phyloP scores from a whole-genome alignment of 2,329 filamentous ascomycete genomes.

The Domatiomyces catenatus region DNA sequence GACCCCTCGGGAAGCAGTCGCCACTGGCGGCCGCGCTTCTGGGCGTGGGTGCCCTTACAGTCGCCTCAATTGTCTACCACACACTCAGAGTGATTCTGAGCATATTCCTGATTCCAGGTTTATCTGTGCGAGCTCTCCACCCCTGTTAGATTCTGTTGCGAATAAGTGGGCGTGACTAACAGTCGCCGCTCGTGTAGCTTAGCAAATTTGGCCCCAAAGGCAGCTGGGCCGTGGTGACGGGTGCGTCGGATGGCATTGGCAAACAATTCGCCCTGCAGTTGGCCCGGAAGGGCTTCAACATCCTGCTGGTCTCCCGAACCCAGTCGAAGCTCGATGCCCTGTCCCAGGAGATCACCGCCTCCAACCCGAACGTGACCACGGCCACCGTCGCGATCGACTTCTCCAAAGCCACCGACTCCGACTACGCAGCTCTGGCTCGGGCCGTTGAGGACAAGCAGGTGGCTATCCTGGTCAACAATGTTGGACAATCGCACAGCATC shows the following conservation, averaged over 20 bases:
- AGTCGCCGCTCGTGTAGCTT: constrained; percentile 40
- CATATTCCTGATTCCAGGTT: constrained; percentile 49
- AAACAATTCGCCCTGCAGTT: constrained; percentile 92
- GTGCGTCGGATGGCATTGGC: constrained; percentile 88
- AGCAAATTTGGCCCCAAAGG: constrained; percentile 80
- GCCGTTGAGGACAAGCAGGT: constrained; percentile 62
- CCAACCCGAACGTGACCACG: constrained; percentile 53
- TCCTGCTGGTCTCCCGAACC: constrained; percentile 91
- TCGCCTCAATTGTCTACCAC: constrained; percentile 42
- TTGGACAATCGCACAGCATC: constrained; percentile 85
- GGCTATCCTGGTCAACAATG: constrained; percentile 87
- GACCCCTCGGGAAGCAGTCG: constrained; percentile 12
- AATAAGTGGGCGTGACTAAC: constrained; percentile 2
- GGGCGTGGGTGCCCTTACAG: constrained; percentile 41
- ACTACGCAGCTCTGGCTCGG: constrained; percentile 60
- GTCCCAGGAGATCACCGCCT: constrained; percentile 56
- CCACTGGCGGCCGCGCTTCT: constrained; percentile 20
- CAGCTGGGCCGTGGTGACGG: constrained; percentile 87
- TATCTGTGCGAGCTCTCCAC: constrained; percentile 26
- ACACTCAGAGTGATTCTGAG: constrained; percentile 49
- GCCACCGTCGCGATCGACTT: constrained; percentile 89
- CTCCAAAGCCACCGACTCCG: constrained; percentile 48
- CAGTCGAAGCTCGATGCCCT: constrained; percentile 72
- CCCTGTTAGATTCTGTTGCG: background rate
- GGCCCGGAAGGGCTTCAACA: constrained; percentile 80